Base-by-base conservation (phyloP, 2,329 filamentous ascomycete genomes). In the Sporothrix pseudoabietina region DNA sequence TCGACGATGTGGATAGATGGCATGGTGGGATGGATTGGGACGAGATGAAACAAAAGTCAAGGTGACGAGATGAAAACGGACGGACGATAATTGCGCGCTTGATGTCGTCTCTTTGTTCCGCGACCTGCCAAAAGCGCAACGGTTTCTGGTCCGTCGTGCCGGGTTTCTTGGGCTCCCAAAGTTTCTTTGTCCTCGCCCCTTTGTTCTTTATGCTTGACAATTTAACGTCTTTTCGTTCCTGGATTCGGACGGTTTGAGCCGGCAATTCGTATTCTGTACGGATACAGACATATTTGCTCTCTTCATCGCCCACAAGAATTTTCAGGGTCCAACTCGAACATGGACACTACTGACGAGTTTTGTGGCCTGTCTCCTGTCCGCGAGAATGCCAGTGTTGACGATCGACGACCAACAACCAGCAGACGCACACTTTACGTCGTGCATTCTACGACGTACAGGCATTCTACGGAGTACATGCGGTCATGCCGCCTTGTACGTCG, bases 211-310 rank as follows among this genome's bases (percentile, higher is more conserved):
- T 52, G n/a, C 41, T 49, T 35, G 10, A 26, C 10, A 4, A 10
- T 61, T n/a, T 8, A 35, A 35, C 30, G 26, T 35, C 14, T n/a
- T 12, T 44, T 49, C 16, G 41, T 49, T 52, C 63, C 63, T 68
- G 63, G 63, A 52, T 35, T 41, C 22, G 12, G 44, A 26, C 63
- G 63, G 63, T 44, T 68, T 26, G 44, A 68, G 63, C 63, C 63
- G 63, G 26, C 44, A 32, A 66, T 19, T 32, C 2, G 26, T 26
- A 26, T 49, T 16, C 19, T 26, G n/a, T 3, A 41, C 44, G 19
- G 44, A 14, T 49, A 49, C 44, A 16, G 19, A 16, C 4, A 10
- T 14, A 16, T 63, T 12, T 41, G 32, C 44, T 19, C 44, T 49
- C 14, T 49, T 49, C 41, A 9, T 14, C 41, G 12, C 1, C 16